phyloP scores from a whole-genome alignment of 164 flowering plant genomes.

The Cinnamomum chago region DNA sequence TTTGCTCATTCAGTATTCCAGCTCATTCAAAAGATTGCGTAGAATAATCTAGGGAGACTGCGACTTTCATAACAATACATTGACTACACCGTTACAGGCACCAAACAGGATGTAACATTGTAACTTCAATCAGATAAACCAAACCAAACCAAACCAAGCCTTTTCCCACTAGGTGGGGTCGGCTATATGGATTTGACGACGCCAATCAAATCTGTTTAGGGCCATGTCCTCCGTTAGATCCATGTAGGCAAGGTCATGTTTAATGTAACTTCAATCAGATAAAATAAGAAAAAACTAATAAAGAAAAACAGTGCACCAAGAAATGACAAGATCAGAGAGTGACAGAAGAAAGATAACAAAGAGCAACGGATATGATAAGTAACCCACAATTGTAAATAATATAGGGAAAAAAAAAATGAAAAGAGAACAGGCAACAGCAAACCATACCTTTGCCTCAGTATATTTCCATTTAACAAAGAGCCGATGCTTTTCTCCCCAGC shows the following conservation, averaged over 20 bases:
- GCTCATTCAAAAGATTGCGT: background rate
- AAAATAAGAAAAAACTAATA: no score
- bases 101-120: background rate
- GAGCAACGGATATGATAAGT: no score
- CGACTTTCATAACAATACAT: background rate
- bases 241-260: no score
- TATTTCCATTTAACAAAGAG: slow-evolving; percentile 78
- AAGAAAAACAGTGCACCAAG: background rate
- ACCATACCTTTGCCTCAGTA: slow-evolving; percentile 81
- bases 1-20: background rate
- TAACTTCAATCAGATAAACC: background rate
- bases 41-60: background rate
- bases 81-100: background rate
- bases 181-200: no score
- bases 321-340: no score
- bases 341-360: no score
- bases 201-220: no score
- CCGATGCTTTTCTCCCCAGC: slow-evolving; percentile 94
- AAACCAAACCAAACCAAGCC: no score
- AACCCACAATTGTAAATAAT: no score
- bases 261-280: background rate
- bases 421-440: background rate
- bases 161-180: no score
- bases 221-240: no score
- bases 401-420: background rate